A percentile compares a stretch with the other conserved stretches of the same genome.
Conservation (phyloP, 345 rosid species). For the Salix udensis region DNA sequence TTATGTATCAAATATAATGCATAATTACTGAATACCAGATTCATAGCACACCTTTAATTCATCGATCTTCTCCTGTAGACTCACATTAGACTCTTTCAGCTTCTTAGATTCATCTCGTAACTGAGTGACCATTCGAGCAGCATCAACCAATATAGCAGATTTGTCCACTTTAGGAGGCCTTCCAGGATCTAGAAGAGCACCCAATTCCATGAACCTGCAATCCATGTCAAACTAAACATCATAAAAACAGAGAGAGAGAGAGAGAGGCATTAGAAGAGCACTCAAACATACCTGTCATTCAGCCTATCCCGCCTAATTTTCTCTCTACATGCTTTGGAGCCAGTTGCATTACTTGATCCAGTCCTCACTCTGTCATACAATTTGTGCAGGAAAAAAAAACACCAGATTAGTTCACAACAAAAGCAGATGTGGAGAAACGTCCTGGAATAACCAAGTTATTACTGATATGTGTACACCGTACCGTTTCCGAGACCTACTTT, state of each 20-base stretch:
- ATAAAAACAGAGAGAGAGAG: background rate
- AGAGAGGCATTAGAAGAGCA: background rate
- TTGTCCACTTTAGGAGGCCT: constrained; percentile 36
- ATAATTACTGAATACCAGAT: background rate
- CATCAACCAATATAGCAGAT: constrained; percentile 30
- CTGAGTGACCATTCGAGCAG: constrained; percentile 30
- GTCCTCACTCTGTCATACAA: constrained; percentile 16
- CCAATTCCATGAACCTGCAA: constrained; percentile 35
- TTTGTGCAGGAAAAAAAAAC: background rate
- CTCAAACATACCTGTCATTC: constrained; percentile 24
- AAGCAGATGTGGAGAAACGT: background rate
- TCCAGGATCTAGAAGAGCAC: constrained; percentile 32
- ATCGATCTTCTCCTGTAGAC: constrained; percentile 26
- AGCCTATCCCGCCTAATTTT: constrained; percentile 23
- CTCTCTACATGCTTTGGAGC: constrained; percentile 27
- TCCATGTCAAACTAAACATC: background rate
- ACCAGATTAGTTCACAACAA: background rate
- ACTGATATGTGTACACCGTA: background rate
- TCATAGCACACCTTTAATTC: constrained; percentile 31
- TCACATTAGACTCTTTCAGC: constrained; percentile 26
- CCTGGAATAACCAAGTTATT: background rate
- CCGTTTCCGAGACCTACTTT: constrained; percentile 37
- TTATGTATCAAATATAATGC: background rate
- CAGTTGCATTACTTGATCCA: constrained; percentile 8
- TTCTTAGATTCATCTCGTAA: constrained; percentile 24